A percentile compares a stretch with the other conserved stretches of the same genome.
Conservation (phyloP, 2,329 filamentous ascomycete species). For the Aspergillus sp. region DNA sequence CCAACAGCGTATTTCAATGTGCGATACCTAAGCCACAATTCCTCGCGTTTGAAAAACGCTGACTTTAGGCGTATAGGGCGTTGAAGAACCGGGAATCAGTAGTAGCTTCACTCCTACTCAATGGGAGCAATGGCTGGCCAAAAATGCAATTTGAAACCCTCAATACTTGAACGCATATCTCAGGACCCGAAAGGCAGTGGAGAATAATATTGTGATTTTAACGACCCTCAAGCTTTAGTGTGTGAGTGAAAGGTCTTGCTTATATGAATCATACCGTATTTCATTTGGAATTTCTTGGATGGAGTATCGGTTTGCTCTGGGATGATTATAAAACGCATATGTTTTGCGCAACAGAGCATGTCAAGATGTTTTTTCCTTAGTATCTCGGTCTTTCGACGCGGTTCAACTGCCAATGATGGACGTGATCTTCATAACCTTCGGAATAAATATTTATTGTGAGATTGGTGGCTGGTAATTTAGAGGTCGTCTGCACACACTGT, state of each 20-base stretch:
- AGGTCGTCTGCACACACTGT: slow-evolving; percentile 60
- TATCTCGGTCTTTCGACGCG: neutral
- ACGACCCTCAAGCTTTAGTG: slow-evolving; percentile 13
- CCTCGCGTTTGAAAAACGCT: slow-evolving; percentile 15
- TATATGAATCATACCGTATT: slow-evolving; percentile 26
- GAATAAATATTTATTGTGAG: slow-evolving; percentile 29
- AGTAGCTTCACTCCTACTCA: slow-evolving; percentile 76
- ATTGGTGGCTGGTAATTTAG: slow-evolving; percentile 77
- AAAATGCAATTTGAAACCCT: slow-evolving; percentile 55
- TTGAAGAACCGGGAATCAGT: slow-evolving; percentile 75
- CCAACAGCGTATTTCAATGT: slow-evolving; percentile 86
- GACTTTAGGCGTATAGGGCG: slow-evolving; percentile 47
- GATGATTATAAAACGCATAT: slow-evolving; percentile 12
- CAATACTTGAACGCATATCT: slow-evolving; percentile 2
- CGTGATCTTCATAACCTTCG: too few species aligned
- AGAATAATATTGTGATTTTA: slow-evolving; percentile 11
- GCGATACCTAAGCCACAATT: slow-evolving; percentile 16
- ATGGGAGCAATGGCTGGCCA: slow-evolving; percentile 80
- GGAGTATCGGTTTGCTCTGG: slow-evolving; percentile 24
- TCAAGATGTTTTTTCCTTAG: slow-evolving; percentile 1
- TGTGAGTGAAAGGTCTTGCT: slow-evolving; percentile 15
- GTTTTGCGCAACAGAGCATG: slow-evolving; percentile 2
- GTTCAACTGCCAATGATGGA: neutral
- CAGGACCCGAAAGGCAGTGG: slow-evolving; percentile 1
- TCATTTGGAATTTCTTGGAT: slow-evolving; percentile 29